Conservation (phyloP, 1,284 basidiomycete species). For the Pseudozyma tsukubaensis region DNA sequence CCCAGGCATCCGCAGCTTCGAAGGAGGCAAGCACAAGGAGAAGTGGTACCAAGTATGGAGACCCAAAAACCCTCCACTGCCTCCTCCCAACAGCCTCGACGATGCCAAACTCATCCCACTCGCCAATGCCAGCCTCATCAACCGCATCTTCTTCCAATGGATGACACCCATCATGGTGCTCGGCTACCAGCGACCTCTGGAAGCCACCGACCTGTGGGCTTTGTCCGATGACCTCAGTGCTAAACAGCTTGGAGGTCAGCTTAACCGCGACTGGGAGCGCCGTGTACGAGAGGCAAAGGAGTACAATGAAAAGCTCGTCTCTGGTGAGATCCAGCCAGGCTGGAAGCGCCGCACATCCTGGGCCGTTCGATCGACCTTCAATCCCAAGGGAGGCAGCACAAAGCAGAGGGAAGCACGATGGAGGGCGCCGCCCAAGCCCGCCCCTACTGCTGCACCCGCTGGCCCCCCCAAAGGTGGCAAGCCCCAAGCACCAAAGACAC, state of each 20-base stretch:
- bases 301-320: slow-evolving; percentile 78
- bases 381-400: slow-evolving; percentile 40
- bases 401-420: slow-evolving; percentile 57
- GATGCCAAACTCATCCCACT: slow-evolving; percentile 74
- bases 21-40: slow-evolving; percentile 54
- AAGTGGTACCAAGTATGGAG: slow-evolving; percentile 67
- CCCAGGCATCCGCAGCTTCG: slow-evolving; percentile 56
- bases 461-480: slow-evolving; percentile 31
- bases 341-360: slow-evolving; percentile 74
- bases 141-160: slow-evolving; percentile 77
- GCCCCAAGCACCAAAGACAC: slow-evolving; percentile 17
- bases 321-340: slow-evolving; percentile 76
- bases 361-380: slow-evolving; percentile 66
- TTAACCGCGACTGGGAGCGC: slow-evolving; percentile 76
- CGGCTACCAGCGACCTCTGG: slow-evolving; percentile 82
- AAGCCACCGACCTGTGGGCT: slow-evolving; percentile 85
- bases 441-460: slow-evolving; percentile 17
- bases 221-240: slow-evolving; percentile 74
- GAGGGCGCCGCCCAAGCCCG: slow-evolving; percentile 48
- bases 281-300: slow-evolving; percentile 75
- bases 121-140: slow-evolving; percentile 72
- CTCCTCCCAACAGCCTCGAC: slow-evolving; percentile 71
- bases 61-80: slow-evolving; percentile 58
- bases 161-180: slow-evolving; percentile 77
- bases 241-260: slow-evolving; percentile 74